Evolutionary conservation across 225 moss, liverwort and hornwort genomes (phyloP).

Genomic region (Ulota crispa): DNA sequence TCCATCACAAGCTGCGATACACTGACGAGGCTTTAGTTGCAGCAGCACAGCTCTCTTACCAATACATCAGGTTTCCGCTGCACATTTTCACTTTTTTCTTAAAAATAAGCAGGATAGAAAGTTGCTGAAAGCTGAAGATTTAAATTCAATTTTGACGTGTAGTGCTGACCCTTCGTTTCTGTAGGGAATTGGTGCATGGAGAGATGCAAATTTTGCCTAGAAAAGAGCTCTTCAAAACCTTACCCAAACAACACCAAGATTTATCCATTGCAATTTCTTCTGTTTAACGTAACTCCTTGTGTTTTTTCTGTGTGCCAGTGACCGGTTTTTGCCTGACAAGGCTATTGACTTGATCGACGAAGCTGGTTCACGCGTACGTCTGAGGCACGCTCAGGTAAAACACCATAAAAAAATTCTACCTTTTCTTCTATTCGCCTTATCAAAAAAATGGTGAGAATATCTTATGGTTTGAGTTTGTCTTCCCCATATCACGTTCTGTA

Average conservation of each 20-base stretch:
- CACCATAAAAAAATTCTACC: background rate
- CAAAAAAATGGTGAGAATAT: background rate
- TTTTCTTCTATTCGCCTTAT: background rate
- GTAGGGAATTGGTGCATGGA: background rate
- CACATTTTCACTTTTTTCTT: background rate
- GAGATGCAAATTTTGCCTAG: background rate
- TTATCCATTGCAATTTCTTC: background rate
- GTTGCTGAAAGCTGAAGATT: background rate
- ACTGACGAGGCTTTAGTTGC: constrained; percentile 92
- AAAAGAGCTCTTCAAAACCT: background rate
- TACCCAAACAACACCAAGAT: background rate
- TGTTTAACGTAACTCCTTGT: background rate
- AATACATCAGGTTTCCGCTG: constrained; percentile 82
- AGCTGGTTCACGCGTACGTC: constrained; percentile 91
- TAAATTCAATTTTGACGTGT: constrained; percentile 1
- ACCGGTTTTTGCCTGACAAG: constrained; percentile 95
- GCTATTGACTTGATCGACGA: constrained; percentile 97
- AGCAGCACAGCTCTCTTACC: constrained; percentile 93
- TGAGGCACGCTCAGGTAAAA: constrained; percentile 91
- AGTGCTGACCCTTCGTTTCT: background rate
- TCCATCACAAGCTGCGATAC: constrained; percentile 95
- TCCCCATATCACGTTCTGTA: background rate
- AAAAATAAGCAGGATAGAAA: background rate
- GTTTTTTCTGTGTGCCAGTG: constrained; percentile 52
- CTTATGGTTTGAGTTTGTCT: background rate